Evolutionary conservation across 2,329 filamentous ascomycete genomes (phyloP).

Genomic region (Pseudogymnoascus sp.): DNA sequence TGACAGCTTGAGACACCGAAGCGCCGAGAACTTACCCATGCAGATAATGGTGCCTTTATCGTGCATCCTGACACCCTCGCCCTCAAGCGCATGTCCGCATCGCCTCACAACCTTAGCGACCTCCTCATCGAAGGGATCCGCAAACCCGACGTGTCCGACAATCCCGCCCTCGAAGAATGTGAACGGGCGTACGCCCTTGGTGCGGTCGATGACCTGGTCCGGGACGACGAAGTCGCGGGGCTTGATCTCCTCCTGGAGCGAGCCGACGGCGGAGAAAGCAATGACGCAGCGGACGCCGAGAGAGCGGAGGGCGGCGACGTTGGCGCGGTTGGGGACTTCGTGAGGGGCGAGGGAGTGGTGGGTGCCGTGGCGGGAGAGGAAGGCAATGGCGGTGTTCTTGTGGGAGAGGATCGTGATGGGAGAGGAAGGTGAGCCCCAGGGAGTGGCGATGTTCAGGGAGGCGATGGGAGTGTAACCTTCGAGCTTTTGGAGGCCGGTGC

Average conservation of each 20-base stretch:
- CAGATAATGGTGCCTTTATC: constrained; percentile 78
- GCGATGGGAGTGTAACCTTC: constrained; percentile 81
- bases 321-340: constrained; percentile 89
- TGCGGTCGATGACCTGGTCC: constrained; percentile 94
- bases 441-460: constrained; percentile 65
- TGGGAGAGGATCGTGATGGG: constrained; percentile 84
- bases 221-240: constrained; percentile 95
- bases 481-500: constrained; percentile 83
- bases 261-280: constrained; percentile 91
- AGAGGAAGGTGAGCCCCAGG: constrained; percentile 74
- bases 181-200: constrained; percentile 82
- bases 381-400: constrained; percentile 73
- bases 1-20: background rate
- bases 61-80: constrained; percentile 78
- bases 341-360: constrained; percentile 88
- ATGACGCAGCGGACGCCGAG: constrained; percentile 87
- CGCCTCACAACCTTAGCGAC: constrained; percentile 68
- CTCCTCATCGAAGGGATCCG: constrained; percentile 81
- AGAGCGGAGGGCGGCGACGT: constrained; percentile 91
- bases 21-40: constrained; percentile 57
- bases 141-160: constrained; percentile 91
- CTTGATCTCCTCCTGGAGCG: constrained; percentile 82
- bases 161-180: constrained; percentile 93
- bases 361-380: constrained; percentile 84
- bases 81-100: constrained; percentile 67